phyloP scores from a whole-genome alignment of 192 early-diverging fungal species.

The Radiomyces spectabilis region DNA sequence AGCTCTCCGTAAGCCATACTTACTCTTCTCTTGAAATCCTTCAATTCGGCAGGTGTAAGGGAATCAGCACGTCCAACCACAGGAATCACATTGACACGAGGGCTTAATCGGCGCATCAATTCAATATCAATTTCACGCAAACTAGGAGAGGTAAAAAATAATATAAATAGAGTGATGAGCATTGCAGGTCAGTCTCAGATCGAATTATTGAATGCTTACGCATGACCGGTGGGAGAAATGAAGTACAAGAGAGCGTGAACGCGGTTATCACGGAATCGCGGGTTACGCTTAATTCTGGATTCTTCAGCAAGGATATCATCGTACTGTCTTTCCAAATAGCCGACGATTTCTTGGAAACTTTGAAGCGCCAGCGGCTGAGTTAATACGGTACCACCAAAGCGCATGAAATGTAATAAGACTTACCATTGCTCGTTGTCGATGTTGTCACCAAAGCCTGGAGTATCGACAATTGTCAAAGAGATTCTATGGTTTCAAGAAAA shows the following conservation, averaged over 20 bases:
- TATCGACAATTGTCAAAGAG: slow-evolving; percentile 94
- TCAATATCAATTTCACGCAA: slow-evolving; percentile 94
- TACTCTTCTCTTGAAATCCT: slow-evolving; percentile 79
- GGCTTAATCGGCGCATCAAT: slow-evolving; percentile 85
- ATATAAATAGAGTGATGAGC: not conserved
- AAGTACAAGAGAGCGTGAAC: slow-evolving; percentile 97
- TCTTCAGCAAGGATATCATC: slow-evolving; percentile 92
- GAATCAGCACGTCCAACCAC: slow-evolving; percentile 92
- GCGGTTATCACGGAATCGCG: slow-evolving; percentile 91
- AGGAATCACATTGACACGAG: slow-evolving; percentile 92
- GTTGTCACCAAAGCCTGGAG: slow-evolving; percentile 97
- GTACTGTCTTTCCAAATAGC: slow-evolving; percentile 91
- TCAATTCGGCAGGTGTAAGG: slow-evolving; percentile 77
- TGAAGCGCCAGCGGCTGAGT: no score
- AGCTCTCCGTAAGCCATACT: no score
- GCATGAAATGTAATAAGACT: not conserved
- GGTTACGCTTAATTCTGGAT: slow-evolving; percentile 74
- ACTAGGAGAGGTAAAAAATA: slow-evolving; percentile 20
- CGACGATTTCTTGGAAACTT: slow-evolving; percentile 89
- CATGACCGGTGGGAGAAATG: slow-evolving; percentile 93
- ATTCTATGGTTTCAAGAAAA: slow-evolving; percentile 36
- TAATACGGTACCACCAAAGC: no score
- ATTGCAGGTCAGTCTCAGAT: no score
- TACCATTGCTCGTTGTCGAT: slow-evolving; percentile 92
- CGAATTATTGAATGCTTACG: slow-evolving; percentile 30